These are phyloP conservation scores for Cymbopogon citratus DNA, from an alignment of 176 grass and related monocot species.

Conservation along the genomic window DNA sequence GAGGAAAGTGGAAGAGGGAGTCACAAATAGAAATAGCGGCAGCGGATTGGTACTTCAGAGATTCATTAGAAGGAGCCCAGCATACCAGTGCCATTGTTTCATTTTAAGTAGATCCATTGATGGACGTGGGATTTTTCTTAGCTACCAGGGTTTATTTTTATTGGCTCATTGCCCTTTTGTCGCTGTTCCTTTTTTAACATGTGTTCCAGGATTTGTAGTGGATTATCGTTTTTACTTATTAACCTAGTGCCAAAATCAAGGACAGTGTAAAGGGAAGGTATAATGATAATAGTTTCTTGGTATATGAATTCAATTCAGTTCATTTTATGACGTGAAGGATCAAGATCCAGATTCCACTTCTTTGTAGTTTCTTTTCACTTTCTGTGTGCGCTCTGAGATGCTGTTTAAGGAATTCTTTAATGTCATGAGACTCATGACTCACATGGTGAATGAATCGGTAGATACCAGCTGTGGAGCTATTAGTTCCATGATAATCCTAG, in stretches of 20 bases:
- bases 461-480: not conserved
- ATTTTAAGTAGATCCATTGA: slow-evolving; percentile 20
- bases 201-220: not conserved
- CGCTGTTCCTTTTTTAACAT: not conserved
- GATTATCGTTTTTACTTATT: not conserved
- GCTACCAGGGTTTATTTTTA: not conserved
- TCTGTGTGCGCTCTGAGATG: not conserved
- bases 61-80: slow-evolving; percentile 13
- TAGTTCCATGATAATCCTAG: not conserved
- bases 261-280: not conserved
- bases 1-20: slow-evolving; percentile 6
- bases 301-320: not conserved
- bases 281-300: not conserved
- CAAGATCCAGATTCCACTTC: not conserved
- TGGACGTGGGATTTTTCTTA: not conserved
- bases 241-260: not conserved
- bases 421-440: not conserved
- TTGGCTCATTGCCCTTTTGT: not conserved
- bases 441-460: not conserved
- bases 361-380: not conserved
- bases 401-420: not conserved
- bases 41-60: slow-evolving; percentile 12
- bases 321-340: not conserved
- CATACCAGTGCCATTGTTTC: not conserved
- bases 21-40: not conserved